Percentiles rank a stretch among this genome's conserved stretches.
phyloP scores from a whole-genome alignment of 306 rosid species.

The Pyrus betulifolia region DNA sequence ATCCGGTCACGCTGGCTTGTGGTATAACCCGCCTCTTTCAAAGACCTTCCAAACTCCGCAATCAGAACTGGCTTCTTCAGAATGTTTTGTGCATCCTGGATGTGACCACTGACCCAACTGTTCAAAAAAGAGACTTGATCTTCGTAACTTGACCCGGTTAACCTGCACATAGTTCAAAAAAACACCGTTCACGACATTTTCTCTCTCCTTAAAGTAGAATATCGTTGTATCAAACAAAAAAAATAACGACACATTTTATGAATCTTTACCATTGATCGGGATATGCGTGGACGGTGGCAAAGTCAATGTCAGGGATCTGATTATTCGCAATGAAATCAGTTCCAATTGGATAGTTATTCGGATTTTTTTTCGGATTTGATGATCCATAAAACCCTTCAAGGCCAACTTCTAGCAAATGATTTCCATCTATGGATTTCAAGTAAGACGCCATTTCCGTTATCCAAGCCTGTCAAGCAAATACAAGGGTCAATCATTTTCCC shows the following conservation, averaged over 20 bases:
- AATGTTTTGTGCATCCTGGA: slow-evolving; percentile 69
- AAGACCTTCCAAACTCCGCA: slow-evolving; percentile 80
- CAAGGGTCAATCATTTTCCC: neutral
- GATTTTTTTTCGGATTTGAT: slow-evolving; percentile 46
- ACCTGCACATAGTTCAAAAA: slow-evolving; percentile 39
- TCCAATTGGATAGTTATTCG: slow-evolving; percentile 50
- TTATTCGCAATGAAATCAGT: slow-evolving; percentile 87
- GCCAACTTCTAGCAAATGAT: slow-evolving; percentile 82
- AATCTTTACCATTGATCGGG: slow-evolving; percentile 72
- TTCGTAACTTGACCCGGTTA: slow-evolving; percentile 46
- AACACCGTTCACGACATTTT: neutral
- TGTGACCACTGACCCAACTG: slow-evolving; percentile 65
- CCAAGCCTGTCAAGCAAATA: slow-evolving; percentile 53
- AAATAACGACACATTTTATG: neutral
- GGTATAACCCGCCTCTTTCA: slow-evolving; percentile 28
- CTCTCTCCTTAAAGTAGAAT: neutral
- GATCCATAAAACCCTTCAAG: slow-evolving; percentile 82
- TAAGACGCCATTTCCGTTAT: slow-evolving; percentile 84
- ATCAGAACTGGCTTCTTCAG: slow-evolving; percentile 76
- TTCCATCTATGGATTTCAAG: slow-evolving; percentile 81
- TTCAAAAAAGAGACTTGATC: slow-evolving; percentile 55
- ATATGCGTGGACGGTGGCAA: slow-evolving; percentile 83
- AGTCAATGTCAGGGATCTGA: slow-evolving; percentile 73
- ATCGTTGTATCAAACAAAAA: too few relatives aligned
- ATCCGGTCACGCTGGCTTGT: slow-evolving; percentile 51